A percentile compares a stretch with the other conserved stretches of the same genome.
Evolutionary conservation across 257 asterid species (phyloP).

Genomic region (Echites panduratus): DNA sequence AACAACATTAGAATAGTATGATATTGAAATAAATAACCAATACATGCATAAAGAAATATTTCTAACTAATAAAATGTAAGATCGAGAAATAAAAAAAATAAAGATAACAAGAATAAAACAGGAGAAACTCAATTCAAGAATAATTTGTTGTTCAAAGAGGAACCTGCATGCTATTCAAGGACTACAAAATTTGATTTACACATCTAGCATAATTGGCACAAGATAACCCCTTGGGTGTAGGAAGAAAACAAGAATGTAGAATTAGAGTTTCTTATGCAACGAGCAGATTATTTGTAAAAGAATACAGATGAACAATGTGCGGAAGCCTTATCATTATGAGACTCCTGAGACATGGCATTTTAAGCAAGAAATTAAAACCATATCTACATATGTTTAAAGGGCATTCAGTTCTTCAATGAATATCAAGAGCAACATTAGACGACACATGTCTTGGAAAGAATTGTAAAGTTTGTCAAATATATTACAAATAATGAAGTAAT

Average conservation of each 20-base stretch:
- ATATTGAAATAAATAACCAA: no score
- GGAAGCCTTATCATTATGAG: neutral
- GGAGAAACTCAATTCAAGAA: conserved; percentile 2
- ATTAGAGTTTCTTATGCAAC: conserved; percentile 13
- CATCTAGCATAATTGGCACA: conserved; percentile 94
- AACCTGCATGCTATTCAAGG: conserved; percentile 81
- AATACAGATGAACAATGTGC: neutral
- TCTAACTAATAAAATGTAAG: conserved; percentile 34
- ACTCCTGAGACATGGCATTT: neutral
- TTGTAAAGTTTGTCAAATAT: no score
- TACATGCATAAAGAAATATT: no score
- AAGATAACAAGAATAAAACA: neutral
- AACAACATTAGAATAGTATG: no score
- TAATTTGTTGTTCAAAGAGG: conserved; percentile 2
- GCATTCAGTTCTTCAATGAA: neutral
- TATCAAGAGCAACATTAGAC: neutral
- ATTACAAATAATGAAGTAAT: no score
- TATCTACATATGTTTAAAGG: neutral
- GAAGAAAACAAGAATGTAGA: conserved; percentile 88
- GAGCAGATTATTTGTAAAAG: neutral
- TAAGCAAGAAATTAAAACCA: neutral
- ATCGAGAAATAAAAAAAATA: conserved; percentile 17
- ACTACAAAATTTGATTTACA: conserved; percentile 80
- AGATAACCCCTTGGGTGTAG: conserved; percentile 72
- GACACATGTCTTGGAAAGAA: no score